Evolutionary conservation across 208 protist species (phyloP), one percentile per base, ranked within the genome.

Genomic region (Plasmodiophora brassicae): DNA sequence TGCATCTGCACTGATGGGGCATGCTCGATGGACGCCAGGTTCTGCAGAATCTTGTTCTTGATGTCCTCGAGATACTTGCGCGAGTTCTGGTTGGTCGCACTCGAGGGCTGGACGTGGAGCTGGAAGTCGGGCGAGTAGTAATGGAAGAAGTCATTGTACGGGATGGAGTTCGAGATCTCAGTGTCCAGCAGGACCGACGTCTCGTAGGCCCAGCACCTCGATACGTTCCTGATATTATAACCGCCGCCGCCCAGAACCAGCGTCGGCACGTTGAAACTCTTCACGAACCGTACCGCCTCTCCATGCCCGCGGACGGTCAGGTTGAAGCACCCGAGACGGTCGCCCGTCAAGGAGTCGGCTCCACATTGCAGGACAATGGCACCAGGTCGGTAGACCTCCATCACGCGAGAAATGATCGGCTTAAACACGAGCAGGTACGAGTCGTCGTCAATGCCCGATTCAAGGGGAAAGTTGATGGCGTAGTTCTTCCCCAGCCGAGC

Each of bases 331-430:
- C 96, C 96, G 10, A 97, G 91, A 35, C 94, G 90, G 86, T 97
- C 96, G 57, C 92, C 90, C 1, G 87, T 91, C 0, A 97, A 90
- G 35, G 92, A 95, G 90, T 97, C 95, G 1, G 94, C 84, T 45
- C 98, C 98, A 93, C 97, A 99, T 92, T 99, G 98, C 22, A 99
- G 90, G 0, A 99, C 97, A 86, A 99, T 93, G 0, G 95, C 98
- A 54, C 96, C 94, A 0, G 98, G 98, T 38, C 39, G 46, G 88
- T 94, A 99, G 54, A 92, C 95, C 53, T 96, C 91, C 93, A 99
- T 98, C 5, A 98, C 93, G 50, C 91, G 83, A 14, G 93, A 90
- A 22, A 98, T 93, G 20, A 97, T 94, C 0, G 96, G 96, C 89
- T 97, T 96, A 88, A 99, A 99, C 10, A 97, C 95, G 44, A 93